phyloP scores from a whole-genome alignment of 768 basidiomycete species.

The Lactarius akahatsu region DNA sequence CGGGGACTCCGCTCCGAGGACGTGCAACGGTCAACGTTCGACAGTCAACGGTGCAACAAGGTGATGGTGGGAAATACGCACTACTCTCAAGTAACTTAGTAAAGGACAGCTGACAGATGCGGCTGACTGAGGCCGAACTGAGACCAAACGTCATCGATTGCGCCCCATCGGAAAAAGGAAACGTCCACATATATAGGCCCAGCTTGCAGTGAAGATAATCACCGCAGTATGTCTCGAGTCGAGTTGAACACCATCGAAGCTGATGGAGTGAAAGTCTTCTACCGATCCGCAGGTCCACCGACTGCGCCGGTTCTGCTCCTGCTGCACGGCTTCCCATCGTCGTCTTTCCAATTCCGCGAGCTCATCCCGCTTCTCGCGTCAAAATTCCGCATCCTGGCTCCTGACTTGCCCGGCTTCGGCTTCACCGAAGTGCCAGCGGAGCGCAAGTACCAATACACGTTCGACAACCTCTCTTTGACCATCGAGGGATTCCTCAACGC shows the following conservation, averaged over 20 bases:
- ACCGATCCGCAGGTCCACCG: conserved; percentile 41
- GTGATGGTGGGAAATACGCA: neutral
- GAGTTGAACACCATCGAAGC: conserved; percentile 34
- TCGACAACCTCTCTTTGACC: conserved; percentile 43
- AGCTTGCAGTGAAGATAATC: neutral
- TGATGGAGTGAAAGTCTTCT: conserved; percentile 44
- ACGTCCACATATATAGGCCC: neutral
- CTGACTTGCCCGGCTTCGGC: conserved; percentile 54
- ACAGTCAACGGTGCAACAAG: too few species aligned
- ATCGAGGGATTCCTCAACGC: conserved; percentile 44
- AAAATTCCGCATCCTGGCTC: conserved; percentile 47
- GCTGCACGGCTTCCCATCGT: conserved; percentile 51
- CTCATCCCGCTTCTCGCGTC: conserved; percentile 44
- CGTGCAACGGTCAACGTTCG: too few species aligned
- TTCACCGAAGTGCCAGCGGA: conserved; percentile 44
- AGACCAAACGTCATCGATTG: neutral
- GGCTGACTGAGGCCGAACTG: neutral
- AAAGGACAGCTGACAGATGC: too few species aligned
- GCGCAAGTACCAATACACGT: conserved; percentile 42
- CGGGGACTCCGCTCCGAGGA: too few species aligned
- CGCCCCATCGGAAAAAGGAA: neutral
- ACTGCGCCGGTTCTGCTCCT: conserved; percentile 42
- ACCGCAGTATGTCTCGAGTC: conserved; percentile 15
- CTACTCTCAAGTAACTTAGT: neutral
- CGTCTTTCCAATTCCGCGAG: conserved; percentile 49